phyloP scores from a whole-genome alignment of 306 rosid genomes.

The Albizia julibrissin region DNA sequence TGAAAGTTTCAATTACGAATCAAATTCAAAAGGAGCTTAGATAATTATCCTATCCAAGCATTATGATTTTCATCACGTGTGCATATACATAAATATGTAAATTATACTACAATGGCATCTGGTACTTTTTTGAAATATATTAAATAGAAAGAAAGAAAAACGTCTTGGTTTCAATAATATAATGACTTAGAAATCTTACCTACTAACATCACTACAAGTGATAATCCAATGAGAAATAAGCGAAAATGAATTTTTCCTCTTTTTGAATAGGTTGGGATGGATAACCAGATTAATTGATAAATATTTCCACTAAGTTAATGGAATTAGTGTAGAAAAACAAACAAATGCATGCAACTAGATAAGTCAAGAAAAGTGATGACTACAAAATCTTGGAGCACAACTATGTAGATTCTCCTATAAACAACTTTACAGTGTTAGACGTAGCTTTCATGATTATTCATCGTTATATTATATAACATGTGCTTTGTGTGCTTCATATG shows the following conservation, averaged over 20 bases:
- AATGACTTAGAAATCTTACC: conserved; percentile 15
- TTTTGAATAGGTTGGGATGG: not conserved
- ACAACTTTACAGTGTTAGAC: not conserved
- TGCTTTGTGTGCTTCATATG: conserved; percentile 23
- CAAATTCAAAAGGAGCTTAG: not conserved
- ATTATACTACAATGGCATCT: not conserved
- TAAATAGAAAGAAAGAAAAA: not conserved
- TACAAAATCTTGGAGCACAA: not conserved
- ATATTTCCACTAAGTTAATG: not conserved
- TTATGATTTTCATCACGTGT: not conserved
- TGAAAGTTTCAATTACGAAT: not conserved
- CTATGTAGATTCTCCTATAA: not conserved
- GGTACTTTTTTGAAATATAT: not conserved
- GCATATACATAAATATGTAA: not conserved
- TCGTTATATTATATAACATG: not conserved
- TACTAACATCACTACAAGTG: not conserved
- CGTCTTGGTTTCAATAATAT: not conserved
- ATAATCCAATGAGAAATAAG: not conserved
- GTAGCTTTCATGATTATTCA: not conserved
- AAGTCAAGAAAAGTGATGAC: not conserved
- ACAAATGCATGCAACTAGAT: not conserved
- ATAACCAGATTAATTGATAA: not conserved
- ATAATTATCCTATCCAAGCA: not conserved
- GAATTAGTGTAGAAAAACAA: not conserved
- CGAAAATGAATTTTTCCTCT: not conserved